A percentile compares a stretch with the other conserved stretches of the same genome.
Conservation (phyloP, 768 basidiomycete species). For the Rhizopogon vulgaris region DNA sequence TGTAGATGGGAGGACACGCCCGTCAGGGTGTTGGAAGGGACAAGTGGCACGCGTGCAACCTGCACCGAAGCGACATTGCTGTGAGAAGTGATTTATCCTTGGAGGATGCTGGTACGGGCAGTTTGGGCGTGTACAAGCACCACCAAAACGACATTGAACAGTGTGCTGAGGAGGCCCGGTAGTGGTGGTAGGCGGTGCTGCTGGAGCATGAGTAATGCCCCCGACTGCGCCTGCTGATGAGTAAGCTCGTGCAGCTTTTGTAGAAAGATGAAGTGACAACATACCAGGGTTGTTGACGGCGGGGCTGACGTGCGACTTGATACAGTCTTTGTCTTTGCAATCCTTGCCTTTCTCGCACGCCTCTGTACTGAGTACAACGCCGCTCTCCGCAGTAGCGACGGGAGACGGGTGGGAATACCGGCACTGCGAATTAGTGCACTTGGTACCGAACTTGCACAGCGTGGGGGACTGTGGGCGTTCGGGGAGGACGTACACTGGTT, state of each 20-base stretch:
- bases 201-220: slow-evolving; percentile 31
- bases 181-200: slow-evolving; percentile 22
- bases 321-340: slow-evolving; percentile 92
- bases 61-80: slow-evolving; percentile 78
- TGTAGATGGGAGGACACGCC: slow-evolving; percentile 68
- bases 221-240: slow-evolving; percentile 18
- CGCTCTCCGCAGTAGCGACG: slow-evolving; percentile 92
- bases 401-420: slow-evolving; percentile 93
- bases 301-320: slow-evolving; percentile 86
- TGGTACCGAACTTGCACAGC: slow-evolving; percentile 88
- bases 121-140: slow-evolving; percentile 59
- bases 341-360: slow-evolving; percentile 83
- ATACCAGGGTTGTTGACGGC: slow-evolving; percentile 65
- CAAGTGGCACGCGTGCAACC: slow-evolving; percentile 83
- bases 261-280: slow-evolving; percentile 3
- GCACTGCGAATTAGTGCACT: slow-evolving; percentile 88
- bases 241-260: slow-evolving; percentile 9
- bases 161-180: slow-evolving; percentile 17
- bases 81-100: slow-evolving; percentile 35
- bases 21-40: slow-evolving; percentile 87
- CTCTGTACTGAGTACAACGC: slow-evolving; percentile 91
- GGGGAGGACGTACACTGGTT: slow-evolving; percentile 49
- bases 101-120: slow-evolving; percentile 69
- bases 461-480: slow-evolving; percentile 82
- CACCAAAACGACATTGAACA: slow-evolving; percentile 63